Evolutionary conservation across 148 eudicot genomes (phyloP), one percentile per base, ranked within the genome.

Genomic region (Arctostaphylos glauca): DNA sequence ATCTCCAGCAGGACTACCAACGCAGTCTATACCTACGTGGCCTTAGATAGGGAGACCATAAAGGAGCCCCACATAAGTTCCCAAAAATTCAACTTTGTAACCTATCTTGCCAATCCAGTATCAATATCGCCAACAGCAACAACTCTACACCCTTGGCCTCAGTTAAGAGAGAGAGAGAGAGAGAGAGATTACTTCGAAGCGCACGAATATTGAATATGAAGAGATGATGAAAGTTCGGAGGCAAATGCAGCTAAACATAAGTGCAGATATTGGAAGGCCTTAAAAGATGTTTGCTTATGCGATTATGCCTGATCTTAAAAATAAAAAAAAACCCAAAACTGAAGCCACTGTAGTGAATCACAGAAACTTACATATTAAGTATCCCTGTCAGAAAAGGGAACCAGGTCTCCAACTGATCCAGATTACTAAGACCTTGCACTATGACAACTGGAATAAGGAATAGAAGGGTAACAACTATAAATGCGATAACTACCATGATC

Each of bases 401-500:
- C 90, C 88, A 91, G 60, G 64, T 83, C 88, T 92, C 90, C 89
- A 96, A 80, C 85, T 94, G 94, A 10, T 88, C 92, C 81, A 96
- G 86, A 89, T 96, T 81, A 77, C 97, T 87, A 77, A 96, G 98
- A 84, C 98, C 92, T 91, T 96, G 98, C 64, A 94, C 98, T 78
- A 96, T 52, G 76, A 89, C 52, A 80, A 96, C 98, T 64, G 96
- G 95, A 83, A 88, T 78, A 58, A 96, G 87, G 87, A 96, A 96
- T 53, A 96, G 86, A 82, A 87, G 70, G 8, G 97, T 93, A 49
- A 96, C 83, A 72, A 82, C 62, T 77, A 86, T 75, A 74, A 86
- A 89, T 16, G 90, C 90, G 47, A 89, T 76, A 64, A 89, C 15
- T 31, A 90, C 98, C 38, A 88, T 74, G 74, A 92, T 55, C 84